phyloP scores from a whole-genome alignment of 345 rosid species.

The Gossypium bickii region DNA sequence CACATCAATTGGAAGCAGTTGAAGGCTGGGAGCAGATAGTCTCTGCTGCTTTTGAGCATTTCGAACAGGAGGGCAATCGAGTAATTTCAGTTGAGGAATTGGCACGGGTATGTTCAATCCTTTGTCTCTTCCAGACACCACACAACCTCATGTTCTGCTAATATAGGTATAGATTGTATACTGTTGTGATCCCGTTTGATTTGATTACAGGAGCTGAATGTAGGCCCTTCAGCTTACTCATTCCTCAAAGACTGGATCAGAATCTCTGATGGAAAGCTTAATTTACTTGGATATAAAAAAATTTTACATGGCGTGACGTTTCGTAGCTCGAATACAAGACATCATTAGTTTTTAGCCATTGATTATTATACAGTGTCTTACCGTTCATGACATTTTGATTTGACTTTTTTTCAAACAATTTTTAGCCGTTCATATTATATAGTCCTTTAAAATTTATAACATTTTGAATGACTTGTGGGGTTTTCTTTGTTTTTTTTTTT shows the following conservation, averaged over 20 bases:
- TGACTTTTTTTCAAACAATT: background rate
- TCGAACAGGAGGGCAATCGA: constrained; percentile 71
- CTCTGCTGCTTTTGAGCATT: constrained; percentile 57
- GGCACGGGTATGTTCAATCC: constrained; percentile 46
- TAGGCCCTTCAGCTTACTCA: constrained; percentile 77
- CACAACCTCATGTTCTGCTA: background rate
- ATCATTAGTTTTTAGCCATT: constrained; percentile 36
- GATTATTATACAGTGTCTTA: constrained; percentile 1
- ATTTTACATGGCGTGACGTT: constrained; percentile 78
- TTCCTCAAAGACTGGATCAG: constrained; percentile 78
- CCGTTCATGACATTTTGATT: background rate
- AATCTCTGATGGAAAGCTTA: constrained; percentile 76
- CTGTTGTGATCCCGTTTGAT: background rate
- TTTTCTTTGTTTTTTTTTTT: background rate
- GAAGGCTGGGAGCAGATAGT: constrained; percentile 76
- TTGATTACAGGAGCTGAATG: constrained; percentile 47
- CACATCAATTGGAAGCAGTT: constrained; percentile 66
- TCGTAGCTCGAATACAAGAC: constrained; percentile 74
- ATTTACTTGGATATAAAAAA: constrained; percentile 69
- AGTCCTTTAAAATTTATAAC: background rate
- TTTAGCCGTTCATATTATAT: constrained; percentile 15
- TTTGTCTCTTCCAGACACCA: background rate
- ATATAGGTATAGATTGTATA: background rate
- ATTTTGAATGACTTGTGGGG: background rate
- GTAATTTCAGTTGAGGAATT: constrained; percentile 66